phyloP scores from a whole-genome alignment of 2,329 filamentous ascomycete species.

The Alternaria gaisen region DNA sequence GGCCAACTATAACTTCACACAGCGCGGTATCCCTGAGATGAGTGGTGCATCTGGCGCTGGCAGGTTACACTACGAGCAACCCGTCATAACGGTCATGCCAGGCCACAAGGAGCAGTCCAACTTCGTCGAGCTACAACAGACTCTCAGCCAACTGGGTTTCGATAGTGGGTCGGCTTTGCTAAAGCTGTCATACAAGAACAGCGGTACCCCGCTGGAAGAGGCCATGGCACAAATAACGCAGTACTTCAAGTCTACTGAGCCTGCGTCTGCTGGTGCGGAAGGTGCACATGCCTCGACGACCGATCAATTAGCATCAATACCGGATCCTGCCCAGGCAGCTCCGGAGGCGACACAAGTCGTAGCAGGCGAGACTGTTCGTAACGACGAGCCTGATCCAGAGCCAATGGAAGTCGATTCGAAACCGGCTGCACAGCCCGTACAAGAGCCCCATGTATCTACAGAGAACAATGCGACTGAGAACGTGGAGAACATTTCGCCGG shows the following conservation, averaged over 20 bases:
- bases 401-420: conserved; percentile 44
- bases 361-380: conserved; percentile 36
- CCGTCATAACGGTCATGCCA: conserved; percentile 83
- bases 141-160: conserved; percentile 83
- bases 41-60: conserved; percentile 67
- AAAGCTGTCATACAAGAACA: conserved; percentile 77
- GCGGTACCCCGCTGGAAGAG: conserved; percentile 80
- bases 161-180: conserved; percentile 84
- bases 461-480: conserved; percentile 25
- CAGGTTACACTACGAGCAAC: conserved; percentile 86
- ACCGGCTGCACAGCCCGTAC: conserved; percentile 19
- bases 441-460: conserved; percentile 25
- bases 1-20: conserved; percentile 77
- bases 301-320: conserved; percentile 39
- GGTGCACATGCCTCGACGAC: conserved; percentile 40
- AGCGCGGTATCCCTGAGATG: conserved; percentile 74
- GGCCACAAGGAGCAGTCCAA: conserved; percentile 72
- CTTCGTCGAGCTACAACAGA: conserved; percentile 87
- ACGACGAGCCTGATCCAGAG: conserved; percentile 36
- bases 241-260: conserved; percentile 69
- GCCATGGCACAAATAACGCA: conserved; percentile 82
- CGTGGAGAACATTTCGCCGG: conserved; percentile 28
- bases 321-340: conserved; percentile 30
- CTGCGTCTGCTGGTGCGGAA: conserved; percentile 33
- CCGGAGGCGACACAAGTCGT: conserved; percentile 36